Conservation (phyloP, 2,329 filamentous ascomycete genomes). For the Fragosphaeria purpurea region DNA sequence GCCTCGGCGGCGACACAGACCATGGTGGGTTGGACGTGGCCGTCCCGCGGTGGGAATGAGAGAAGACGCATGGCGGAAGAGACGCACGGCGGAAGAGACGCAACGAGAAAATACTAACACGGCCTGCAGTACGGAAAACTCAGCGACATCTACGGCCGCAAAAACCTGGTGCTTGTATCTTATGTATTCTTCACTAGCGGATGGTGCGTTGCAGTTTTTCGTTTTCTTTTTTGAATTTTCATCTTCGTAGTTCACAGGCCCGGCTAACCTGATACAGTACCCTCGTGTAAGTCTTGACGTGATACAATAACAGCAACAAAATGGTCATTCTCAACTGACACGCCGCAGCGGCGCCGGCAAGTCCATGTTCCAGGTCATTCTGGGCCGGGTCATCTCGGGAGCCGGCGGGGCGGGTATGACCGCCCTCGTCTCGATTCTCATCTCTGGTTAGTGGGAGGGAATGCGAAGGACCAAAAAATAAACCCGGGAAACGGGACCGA, state of each 20-base stretch:
- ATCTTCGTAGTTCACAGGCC: neutral
- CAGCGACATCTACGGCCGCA: conserved; percentile 48
- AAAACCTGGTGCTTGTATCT: conserved; percentile 35
- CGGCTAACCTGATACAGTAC: conserved; percentile 13
- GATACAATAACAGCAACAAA: too few relatives aligned
- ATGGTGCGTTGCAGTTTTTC: conserved; percentile 26
- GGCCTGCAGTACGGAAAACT: conserved; percentile 36
- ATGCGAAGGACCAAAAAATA: too few relatives aligned
- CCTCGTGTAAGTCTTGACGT: conserved; percentile 20
- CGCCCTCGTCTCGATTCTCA: conserved; percentile 39
- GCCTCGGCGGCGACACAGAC: conserved; percentile 42
- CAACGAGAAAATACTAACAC: too few relatives aligned
- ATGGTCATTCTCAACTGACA: neutral
- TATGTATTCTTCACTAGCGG: conserved; percentile 41
- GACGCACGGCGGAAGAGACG: too few relatives aligned
- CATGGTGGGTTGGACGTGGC: conserved; percentile 16
- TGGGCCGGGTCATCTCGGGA: conserved; percentile 42
- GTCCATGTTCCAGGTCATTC: conserved; percentile 37
- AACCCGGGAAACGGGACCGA: too few relatives aligned
- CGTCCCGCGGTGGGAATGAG: too few relatives aligned
- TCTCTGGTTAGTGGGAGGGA: conserved; percentile 29
- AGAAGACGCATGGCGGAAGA: too few relatives aligned
- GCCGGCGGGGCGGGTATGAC: conserved; percentile 41
- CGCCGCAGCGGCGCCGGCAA: conserved; percentile 30
- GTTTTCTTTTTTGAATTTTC: neutral